Conservation (phyloP, 768 basidiomycete genomes). For the Tricholoma terreum region DNA sequence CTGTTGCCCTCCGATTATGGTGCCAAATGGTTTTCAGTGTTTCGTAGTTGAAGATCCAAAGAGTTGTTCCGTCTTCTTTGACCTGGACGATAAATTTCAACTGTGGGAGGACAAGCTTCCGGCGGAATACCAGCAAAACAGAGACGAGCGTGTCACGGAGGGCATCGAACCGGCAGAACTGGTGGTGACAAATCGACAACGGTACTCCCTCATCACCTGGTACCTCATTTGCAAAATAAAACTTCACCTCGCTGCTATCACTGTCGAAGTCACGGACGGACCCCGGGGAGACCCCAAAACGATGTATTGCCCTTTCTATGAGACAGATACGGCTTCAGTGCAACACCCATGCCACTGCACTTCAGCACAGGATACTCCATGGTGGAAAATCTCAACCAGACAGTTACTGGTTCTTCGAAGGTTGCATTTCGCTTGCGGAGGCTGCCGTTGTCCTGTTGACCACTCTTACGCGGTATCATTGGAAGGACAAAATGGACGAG, state of each 20-base stretch:
- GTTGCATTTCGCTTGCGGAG: conserved; percentile 45
- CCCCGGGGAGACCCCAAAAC: conserved; percentile 32
- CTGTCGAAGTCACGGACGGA: conserved; percentile 26
- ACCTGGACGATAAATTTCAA: conserved; percentile 41
- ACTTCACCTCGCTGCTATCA: conserved; percentile 41
- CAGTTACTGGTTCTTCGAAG: conserved; percentile 40
- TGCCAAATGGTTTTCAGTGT: conserved; percentile 25
- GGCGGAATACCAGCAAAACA: conserved; percentile 36
- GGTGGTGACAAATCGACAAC: conserved; percentile 34
- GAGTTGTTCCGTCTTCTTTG: conserved; percentile 33
- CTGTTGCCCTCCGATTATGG: neutral
- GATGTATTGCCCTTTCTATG: conserved; percentile 37
- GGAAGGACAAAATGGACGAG: conserved; percentile 34
- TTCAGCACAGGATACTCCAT: conserved; percentile 18
- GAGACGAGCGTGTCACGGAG: conserved; percentile 23
- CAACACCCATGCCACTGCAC: conserved; percentile 31
- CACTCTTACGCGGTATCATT: conserved; percentile 37
- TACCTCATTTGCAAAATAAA: conserved; percentile 44
- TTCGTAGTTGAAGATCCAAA: conserved; percentile 32
- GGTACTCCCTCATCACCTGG: conserved; percentile 45
- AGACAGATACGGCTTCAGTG: conserved; percentile 44
- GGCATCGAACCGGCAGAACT: conserved; percentile 28
- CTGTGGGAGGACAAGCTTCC: conserved; percentile 43
- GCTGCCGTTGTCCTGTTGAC: conserved; percentile 45
- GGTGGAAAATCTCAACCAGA: conserved; percentile 25